These are phyloP conservation scores for Cydonia oblonga DNA, from an alignment of 331 rosid species.

Conservation along the genomic window DNA sequence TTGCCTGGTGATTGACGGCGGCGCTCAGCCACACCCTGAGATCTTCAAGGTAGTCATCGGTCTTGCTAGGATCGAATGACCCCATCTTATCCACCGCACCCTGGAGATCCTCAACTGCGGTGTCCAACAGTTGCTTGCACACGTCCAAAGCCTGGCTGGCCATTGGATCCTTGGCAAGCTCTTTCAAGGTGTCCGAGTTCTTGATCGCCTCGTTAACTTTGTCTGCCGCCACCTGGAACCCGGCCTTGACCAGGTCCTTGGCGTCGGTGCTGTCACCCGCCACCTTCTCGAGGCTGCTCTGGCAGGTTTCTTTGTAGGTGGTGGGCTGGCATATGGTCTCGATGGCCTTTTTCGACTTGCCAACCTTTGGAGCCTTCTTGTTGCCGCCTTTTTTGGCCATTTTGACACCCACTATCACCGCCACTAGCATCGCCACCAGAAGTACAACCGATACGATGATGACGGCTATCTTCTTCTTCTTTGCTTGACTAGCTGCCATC, in stretches of 20 bases:
- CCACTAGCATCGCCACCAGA: constrained; percentile 39
- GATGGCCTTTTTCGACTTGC: constrained; percentile 6
- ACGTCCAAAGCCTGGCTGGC: constrained; percentile 37
- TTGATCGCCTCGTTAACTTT: constrained; percentile 9
- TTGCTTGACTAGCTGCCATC: not conserved
- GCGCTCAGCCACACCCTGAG: constrained; percentile 58
- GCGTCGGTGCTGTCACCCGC: constrained; percentile 18
- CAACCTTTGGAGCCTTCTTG: not conserved
- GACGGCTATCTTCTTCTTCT: constrained; percentile 27
- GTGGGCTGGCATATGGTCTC: constrained; percentile 42
- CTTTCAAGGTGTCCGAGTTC: constrained; percentile 20
- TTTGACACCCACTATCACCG: constrained; percentile 37
- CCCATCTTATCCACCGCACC: constrained; percentile 27
- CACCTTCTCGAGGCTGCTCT: constrained; percentile 10
- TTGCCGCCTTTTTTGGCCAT: not conserved
- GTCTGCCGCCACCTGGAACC: constrained; percentile 15
- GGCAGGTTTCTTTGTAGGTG: constrained; percentile 39
- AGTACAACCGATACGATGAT: constrained; percentile 20
- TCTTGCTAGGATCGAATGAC: constrained; percentile 10
- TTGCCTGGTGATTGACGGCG: constrained; percentile 37
- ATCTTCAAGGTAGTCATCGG: constrained; percentile 28
- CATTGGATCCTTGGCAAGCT: constrained; percentile 34
- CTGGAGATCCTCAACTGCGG: constrained; percentile 32
- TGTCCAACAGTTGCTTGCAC: constrained; percentile 41
- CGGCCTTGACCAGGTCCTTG: constrained; percentile 33